Evolutionary conservation across 495 filamentous ascomycete species (phyloP).

Genomic region (Daldinia loculata): DNA sequence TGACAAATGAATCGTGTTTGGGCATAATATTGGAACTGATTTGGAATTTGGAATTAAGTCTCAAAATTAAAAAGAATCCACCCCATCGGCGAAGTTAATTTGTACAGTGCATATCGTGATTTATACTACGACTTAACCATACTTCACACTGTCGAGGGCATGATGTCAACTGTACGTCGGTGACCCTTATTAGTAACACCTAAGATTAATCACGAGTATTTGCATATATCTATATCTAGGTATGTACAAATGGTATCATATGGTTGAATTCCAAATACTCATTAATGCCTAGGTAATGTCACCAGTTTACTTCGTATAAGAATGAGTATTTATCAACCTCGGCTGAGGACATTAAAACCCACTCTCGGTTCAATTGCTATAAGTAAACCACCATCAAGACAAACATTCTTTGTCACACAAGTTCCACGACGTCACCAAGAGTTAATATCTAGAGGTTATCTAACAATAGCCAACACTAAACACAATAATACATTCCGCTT

Average conservation of each 20-base stretch:
- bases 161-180: constrained; percentile 20
- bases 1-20: not conserved
- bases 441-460: not conserved
- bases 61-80: not conserved
- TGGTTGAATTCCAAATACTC: constrained; percentile 27
- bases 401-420: constrained; percentile 14
- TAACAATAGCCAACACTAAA: not conserved
- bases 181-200: not conserved
- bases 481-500: not conserved
- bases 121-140: not conserved
- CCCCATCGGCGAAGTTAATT: not conserved
- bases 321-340: constrained; percentile 30
- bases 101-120: not conserved
- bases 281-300: not conserved
- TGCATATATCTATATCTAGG: no score
- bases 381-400: constrained; percentile 7
- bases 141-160: not conserved
- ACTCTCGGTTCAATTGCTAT: constrained; percentile 9
- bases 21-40: not conserved
- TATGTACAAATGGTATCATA: constrained; percentile 1
- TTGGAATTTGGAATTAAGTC: constrained; percentile 1
- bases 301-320: constrained; percentile 5
- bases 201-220: not conserved
- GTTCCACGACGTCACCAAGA: constrained; percentile 8
- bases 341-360: constrained; percentile 1